Percentiles rank a stretch among this genome's conserved stretches.
phyloP scores from a whole-genome alignment of 2,329 filamentous ascomycete genomes.

The Colletotrichum aenigma region DNA sequence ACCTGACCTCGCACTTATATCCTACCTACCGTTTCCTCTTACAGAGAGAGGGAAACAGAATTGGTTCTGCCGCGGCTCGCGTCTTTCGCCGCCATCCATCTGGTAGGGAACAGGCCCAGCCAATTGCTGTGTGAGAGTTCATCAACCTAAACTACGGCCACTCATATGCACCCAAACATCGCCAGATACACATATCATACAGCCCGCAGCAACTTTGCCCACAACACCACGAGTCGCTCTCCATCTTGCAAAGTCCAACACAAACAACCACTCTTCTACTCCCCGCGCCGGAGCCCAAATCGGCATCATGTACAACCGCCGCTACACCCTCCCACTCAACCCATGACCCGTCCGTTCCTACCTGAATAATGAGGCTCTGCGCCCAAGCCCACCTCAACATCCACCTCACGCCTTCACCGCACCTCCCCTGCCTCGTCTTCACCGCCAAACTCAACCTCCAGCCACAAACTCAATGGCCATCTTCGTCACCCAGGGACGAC shows the following conservation, averaged over 20 bases:
- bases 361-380: neutral
- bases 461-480: neutral
- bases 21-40: neutral
- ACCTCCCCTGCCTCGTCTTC: neutral
- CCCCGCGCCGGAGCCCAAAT: neutral
- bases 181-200: neutral
- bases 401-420: neutral
- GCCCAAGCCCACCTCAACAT: neutral
- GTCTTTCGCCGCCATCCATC: neutral
- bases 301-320: neutral
- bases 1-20: fast-evolving
- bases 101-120: too few relatives aligned
- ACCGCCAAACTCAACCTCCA: neutral
- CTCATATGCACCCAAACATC: neutral
- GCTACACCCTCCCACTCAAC: neutral
- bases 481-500: neutral
- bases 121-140: neutral
- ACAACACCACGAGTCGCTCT: too few relatives aligned
- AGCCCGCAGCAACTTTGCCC: too few relatives aligned
- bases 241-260: neutral
- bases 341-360: neutral
- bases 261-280: neutral
- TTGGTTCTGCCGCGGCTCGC: fast-evolving
- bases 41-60: neutral
- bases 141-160: neutral